Evolutionary conservation across 495 filamentous ascomycete genomes (phyloP).

Genomic region (Aspergillus conjunctus): DNA sequence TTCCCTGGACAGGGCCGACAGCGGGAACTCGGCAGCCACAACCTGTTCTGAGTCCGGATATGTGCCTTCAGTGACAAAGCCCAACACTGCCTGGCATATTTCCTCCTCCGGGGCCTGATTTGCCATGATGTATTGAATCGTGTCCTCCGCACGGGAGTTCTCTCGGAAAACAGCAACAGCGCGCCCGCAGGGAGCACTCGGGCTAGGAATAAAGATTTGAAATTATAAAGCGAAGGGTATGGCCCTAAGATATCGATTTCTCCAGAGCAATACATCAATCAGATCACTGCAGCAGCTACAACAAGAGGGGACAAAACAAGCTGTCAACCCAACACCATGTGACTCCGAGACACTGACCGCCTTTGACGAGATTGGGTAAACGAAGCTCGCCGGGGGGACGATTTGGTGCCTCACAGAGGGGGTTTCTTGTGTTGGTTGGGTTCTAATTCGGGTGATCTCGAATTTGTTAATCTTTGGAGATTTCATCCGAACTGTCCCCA

Average conservation of each 20-base stretch:
- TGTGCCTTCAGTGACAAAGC: constrained; percentile 66
- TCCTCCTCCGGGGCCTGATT: constrained; percentile 34
- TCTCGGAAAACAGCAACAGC: background rate
- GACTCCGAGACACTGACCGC: constrained; percentile 25
- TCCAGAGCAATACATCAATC: background rate
- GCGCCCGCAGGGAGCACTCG: background rate
- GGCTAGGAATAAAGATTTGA: background rate
- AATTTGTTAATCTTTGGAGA: background rate
- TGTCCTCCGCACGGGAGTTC: constrained; percentile 11
- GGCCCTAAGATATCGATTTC: background rate
- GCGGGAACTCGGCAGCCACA: constrained; percentile 62
- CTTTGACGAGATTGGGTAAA: constrained; percentile 13
- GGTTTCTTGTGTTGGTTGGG: background rate
- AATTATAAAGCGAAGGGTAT: background rate
- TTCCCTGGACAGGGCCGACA: constrained; percentile 60
- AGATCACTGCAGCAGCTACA: background rate
- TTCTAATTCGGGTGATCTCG: background rate
- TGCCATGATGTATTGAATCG: constrained; percentile 30
- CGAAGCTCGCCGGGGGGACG: background rate
- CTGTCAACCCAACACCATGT: constrained; percentile 21
- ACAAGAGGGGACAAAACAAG: constrained; percentile 14
- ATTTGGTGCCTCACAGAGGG: constrained; percentile 16
- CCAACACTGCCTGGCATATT: constrained; percentile 68
- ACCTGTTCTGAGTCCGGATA: constrained; percentile 75
- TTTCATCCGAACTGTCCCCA: background rate